A percentile compares a stretch with the other conserved stretches of the same genome.
Conservation (phyloP, 2,329 filamentous ascomycete species). For the Talaromyces islandicus region DNA sequence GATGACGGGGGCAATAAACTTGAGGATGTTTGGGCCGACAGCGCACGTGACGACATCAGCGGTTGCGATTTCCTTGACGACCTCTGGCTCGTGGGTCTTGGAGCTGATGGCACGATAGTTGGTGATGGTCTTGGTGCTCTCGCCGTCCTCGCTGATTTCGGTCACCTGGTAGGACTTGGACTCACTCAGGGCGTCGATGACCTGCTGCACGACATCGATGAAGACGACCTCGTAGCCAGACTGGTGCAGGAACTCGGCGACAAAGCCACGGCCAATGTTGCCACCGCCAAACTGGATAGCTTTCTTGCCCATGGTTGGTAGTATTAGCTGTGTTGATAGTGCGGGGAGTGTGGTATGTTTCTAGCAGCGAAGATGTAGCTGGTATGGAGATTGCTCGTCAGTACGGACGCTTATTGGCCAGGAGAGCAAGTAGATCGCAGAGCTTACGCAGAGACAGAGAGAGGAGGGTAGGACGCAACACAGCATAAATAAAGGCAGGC, state of each 20-base stretch:
- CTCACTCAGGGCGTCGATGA: conserved; percentile 74
- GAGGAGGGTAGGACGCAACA: not conserved
- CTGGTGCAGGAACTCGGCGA: conserved; percentile 87
- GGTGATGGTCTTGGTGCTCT: conserved; percentile 73
- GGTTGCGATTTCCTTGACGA: conserved; percentile 77
- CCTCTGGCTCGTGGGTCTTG: conserved; percentile 71
- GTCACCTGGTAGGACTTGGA: conserved; percentile 81
- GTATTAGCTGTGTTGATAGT: not conserved
- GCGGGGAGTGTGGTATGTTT: not conserved
- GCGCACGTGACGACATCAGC: conserved; percentile 94
- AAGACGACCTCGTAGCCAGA: conserved; percentile 96
- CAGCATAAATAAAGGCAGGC: not conserved
- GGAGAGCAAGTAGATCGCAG: not conserved
- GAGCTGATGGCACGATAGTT: conserved; percentile 98
- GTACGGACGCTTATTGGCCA: not conserved
- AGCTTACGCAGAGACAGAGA: not conserved
- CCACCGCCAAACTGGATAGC: conserved; percentile 82
- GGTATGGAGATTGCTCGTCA: not conserved
- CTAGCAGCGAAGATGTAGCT: not conserved
- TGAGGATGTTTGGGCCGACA: conserved; percentile 91
- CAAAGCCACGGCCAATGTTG: conserved; percentile 82
- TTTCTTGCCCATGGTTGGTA: conserved; percentile 37
- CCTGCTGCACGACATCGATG: conserved; percentile 79
- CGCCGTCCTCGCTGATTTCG: conserved; percentile 81
- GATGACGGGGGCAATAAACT: conserved; percentile 92